Conservation (phyloP, 2,329 filamentous ascomycete genomes). For the Colletotrichum sp. region DNA sequence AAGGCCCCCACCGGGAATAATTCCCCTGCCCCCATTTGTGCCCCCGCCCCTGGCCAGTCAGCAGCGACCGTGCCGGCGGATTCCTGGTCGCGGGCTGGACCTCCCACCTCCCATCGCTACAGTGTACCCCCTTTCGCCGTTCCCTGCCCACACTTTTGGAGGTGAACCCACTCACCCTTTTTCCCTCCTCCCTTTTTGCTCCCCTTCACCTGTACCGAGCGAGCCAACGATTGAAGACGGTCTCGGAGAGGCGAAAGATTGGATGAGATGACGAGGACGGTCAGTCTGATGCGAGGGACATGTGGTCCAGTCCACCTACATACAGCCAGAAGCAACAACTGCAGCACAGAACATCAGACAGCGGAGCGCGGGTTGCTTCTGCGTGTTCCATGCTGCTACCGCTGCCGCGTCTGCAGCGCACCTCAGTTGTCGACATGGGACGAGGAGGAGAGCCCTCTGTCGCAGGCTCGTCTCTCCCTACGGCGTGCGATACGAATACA, state of each 20-base stretch:
- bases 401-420: neutral
- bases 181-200: neutral
- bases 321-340: neutral
- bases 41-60: constrained; percentile 4
- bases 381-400: neutral
- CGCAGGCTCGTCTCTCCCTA: neutral
- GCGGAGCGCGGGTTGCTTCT: neutral
- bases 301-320: too few relatives aligned
- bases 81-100: neutral
- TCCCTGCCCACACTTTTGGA: neutral
- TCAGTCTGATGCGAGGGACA: neutral
- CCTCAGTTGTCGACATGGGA: neutral
- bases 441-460: neutral
- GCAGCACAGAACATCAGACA: neutral
- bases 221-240: neutral
- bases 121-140: neutral
- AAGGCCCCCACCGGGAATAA: neutral
- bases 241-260: neutral
- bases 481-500: neutral
- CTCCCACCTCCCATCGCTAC: constrained; percentile 1
- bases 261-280: constrained; percentile 1
- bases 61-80: neutral
- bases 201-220: neutral
- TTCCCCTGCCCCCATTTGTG: neutral
- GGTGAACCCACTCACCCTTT: neutral